These are phyloP conservation scores for Parafenestella ontariensis DNA, from an alignment of 2,329 filamentous ascomycete species.

Conservation along the genomic window DNA sequence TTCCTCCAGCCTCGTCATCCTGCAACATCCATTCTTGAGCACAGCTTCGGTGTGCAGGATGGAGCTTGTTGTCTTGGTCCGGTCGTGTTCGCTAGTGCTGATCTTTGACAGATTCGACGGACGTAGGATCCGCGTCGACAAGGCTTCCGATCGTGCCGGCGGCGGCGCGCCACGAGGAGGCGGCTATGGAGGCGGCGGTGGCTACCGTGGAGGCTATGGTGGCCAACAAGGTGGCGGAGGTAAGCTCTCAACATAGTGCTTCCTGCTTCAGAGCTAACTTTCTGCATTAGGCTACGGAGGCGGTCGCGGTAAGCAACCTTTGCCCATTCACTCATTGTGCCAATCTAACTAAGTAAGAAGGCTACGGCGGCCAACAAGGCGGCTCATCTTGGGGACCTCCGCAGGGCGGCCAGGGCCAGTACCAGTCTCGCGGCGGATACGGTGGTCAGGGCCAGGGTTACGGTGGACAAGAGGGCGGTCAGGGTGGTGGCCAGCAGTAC, in stretches of 20 bases:
- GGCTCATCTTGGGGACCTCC: slow-evolving; percentile 36
- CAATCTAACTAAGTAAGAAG: slow-evolving; percentile 12
- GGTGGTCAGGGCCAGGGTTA: slow-evolving; percentile 36
- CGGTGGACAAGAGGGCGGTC: slow-evolving; percentile 37
- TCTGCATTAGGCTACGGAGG: slow-evolving; percentile 24
- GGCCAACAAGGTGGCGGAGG: slow-evolving; percentile 31
- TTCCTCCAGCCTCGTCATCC: background rate
- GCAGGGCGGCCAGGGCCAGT: slow-evolving; percentile 43
- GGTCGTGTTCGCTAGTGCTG: slow-evolving; percentile 23
- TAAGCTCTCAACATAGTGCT: slow-evolving; percentile 5
- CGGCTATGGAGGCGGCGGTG: slow-evolving; percentile 38
- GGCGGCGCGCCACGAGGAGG: slow-evolving; percentile 55
- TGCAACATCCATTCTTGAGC: background rate
- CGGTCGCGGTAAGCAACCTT: slow-evolving; percentile 42
- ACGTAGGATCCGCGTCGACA: slow-evolving; percentile 92
- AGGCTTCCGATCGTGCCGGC: slow-evolving; percentile 79
- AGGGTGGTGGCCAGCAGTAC: slow-evolving; percentile 45
- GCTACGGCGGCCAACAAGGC: slow-evolving; percentile 27
- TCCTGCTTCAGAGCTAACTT: background rate
- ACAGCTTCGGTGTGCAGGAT: background rate
- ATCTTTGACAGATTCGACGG: slow-evolving; percentile 78
- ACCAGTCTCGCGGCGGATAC: slow-evolving; percentile 41
- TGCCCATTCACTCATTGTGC: background rate
- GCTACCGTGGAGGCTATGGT: slow-evolving; percentile 32
- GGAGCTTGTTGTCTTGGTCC: background rate